Percentiles rank a stretch among this genome's conserved stretches.
Evolutionary conservation across 257 asterid genomes (phyloP).

Genomic region (Forsythia viridissima): DNA sequence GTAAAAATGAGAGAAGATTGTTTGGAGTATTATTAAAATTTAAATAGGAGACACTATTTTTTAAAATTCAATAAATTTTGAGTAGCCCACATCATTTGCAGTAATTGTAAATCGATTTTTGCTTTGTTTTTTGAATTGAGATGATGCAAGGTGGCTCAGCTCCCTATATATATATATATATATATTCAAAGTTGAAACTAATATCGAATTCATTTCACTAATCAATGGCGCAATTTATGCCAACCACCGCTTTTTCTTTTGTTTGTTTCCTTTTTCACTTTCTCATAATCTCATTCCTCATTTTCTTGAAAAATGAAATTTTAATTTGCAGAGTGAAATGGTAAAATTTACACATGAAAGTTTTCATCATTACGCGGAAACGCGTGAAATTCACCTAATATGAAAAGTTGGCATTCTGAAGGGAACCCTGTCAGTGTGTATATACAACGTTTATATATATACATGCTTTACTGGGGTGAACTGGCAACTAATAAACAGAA

Average conservation of each 20-base stretch:
- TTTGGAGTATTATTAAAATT: no score
- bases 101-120: neutral
- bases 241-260: slow-evolving; percentile 28
- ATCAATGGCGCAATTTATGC: slow-evolving; percentile 41
- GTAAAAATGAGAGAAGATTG: no score
- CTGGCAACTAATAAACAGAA: slow-evolving; percentile 14
- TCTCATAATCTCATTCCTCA: neutral
- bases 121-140: neutral
- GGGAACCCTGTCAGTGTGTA: slow-evolving; percentile 16
- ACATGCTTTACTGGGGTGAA: neutral
- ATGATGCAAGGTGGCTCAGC: slow-evolving; percentile 4
- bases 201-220: slow-evolving; percentile 3
- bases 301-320: neutral
- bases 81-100: no score
- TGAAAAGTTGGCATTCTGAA: slow-evolving; percentile 36
- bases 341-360: neutral
- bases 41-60: no score
- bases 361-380: slow-evolving; percentile 46
- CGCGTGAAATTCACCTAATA: slow-evolving; percentile 52
- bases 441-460: neutral
- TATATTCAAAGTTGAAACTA: neutral
- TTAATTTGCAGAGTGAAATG: slow-evolving; percentile 4
- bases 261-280: neutral
- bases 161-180: neutral
- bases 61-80: no score